These are phyloP conservation scores for Mycosphaerella sp. DNA, from an alignment of 2,329 filamentous ascomycete species.

Conservation along the genomic window DNA sequence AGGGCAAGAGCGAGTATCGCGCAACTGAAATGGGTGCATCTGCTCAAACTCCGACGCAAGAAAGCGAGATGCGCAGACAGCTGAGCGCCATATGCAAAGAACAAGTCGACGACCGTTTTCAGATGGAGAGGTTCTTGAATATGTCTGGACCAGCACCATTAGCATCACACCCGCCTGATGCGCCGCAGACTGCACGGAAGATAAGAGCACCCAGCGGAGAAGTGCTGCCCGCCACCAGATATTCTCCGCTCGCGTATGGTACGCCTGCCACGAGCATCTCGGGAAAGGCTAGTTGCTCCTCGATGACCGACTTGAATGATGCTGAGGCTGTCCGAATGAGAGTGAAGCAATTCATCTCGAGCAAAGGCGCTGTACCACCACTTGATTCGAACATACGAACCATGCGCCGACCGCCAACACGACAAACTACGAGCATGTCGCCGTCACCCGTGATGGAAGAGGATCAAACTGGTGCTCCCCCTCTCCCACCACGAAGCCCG, in stretches of 20 bases:
- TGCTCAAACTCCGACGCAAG: conserved; percentile 9
- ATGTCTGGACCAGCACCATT: conserved; percentile 19
- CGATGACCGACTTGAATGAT: conserved; percentile 9
- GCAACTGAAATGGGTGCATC: conserved; percentile 14
- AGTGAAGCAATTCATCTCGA: conserved; percentile 21
- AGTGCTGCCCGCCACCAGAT: conserved; percentile 17
- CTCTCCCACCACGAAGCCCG: conserved; percentile 19
- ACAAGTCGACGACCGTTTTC: conserved; percentile 27
- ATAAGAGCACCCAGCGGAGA: conserved; percentile 16
- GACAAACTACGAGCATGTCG: conserved; percentile 13
- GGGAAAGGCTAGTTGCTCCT: conserved; percentile 8
- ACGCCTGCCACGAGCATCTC: conserved; percentile 1
- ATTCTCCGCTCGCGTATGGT: conserved; percentile 12
- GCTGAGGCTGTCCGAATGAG: conserved; percentile 14
- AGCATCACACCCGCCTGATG: conserved; percentile 15
- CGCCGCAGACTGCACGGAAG: conserved; percentile 4
- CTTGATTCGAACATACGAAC: conserved; percentile 17
- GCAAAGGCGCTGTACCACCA: conserved; percentile 21
- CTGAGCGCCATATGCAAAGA: conserved; percentile 26
- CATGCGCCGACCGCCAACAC: conserved; percentile 14
- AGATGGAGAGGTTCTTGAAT: conserved; percentile 28
- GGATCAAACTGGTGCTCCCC: conserved; percentile 12
- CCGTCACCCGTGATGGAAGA: conserved; percentile 20
- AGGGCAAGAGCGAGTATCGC: conserved; percentile 8
- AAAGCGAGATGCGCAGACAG: conserved; percentile 20